phyloP scores from a whole-genome alignment of 805 yeast genomes.

The Teunomyces kruisii region DNA sequence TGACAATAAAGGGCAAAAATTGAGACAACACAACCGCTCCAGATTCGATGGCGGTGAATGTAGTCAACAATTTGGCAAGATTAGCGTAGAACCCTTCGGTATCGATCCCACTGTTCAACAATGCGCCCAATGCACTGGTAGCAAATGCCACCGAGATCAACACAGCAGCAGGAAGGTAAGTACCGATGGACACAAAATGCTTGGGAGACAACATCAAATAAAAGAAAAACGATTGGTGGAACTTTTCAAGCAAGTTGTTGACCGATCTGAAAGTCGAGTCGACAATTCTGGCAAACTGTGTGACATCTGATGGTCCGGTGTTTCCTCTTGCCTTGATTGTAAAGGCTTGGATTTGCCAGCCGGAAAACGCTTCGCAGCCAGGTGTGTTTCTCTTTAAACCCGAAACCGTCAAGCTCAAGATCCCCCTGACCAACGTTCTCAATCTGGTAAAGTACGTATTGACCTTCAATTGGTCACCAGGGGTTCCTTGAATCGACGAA shows the following conservation, averaged over 20 bases:
- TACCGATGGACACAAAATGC: slow-evolving; percentile 87
- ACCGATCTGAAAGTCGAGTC: slow-evolving; percentile 88
- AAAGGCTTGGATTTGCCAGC: slow-evolving; percentile 93
- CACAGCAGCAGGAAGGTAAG: slow-evolving; percentile 85
- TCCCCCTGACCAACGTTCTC: slow-evolving; percentile 59
- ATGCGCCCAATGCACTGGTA: slow-evolving; percentile 60
- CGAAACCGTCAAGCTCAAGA: slow-evolving; percentile 65
- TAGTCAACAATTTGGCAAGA: slow-evolving; percentile 23
- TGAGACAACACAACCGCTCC: slow-evolving; percentile 22
- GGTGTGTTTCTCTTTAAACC: slow-evolving; percentile 63
- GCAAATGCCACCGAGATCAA: slow-evolving; percentile 68
- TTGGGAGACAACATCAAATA: slow-evolving; percentile 78
- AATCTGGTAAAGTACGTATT: slow-evolving; percentile 57
- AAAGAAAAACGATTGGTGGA: slow-evolving; percentile 95
- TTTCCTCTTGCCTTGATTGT: slow-evolving; percentile 63
- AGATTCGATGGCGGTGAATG: slow-evolving; percentile 29
- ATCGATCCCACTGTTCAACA: slow-evolving; percentile 45
- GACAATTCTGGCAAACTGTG: slow-evolving; percentile 86
- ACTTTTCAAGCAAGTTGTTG: slow-evolving; percentile 89
- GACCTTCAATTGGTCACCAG: slow-evolving; percentile 44
- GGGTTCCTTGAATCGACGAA: slow-evolving; percentile 63
- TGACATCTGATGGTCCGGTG: slow-evolving; percentile 67
- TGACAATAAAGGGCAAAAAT: slow-evolving; percentile 24
- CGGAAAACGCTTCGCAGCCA: slow-evolving; percentile 86
- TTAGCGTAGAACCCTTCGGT: slow-evolving; percentile 18